Evolutionary conservation across 495 filamentous ascomycete species (phyloP), one percentile per base, ranked within the genome.

Genomic region (Podospora pseudoanserina): DNA sequence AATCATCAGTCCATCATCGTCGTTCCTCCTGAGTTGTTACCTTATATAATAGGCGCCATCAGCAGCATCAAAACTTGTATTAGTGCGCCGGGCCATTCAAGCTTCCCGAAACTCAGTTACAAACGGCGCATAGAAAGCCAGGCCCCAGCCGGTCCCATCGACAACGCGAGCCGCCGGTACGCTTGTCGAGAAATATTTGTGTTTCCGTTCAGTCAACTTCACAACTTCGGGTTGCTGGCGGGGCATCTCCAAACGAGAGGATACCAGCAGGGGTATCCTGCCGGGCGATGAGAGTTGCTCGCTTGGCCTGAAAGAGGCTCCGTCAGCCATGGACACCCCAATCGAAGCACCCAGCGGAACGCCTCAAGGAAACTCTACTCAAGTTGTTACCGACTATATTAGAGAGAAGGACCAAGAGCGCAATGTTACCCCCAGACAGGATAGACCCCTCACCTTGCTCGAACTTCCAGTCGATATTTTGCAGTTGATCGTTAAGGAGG

Each of bases 401-500:
- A 80, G 80, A 66, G 79, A 73, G 26, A 84, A 79, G 65, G 78
- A 79, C 64, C 76, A 73, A 54, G 75, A 83, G 77, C 76, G 77
- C 79, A 71, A 77, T 9, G 39, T 49, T 63, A 73, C 78, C 63
- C 60, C 27, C n/a, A 72, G 74, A 13, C 73, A 75, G 32, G 82
- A 79, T 55, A 76, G 71, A 6, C 69, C 72, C 11, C 68, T 77
- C 34, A 81, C 82, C 19, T 82, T 98, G 32, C 82, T 97, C 7
- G 91, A 97, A 70, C 84, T 98, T 13, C 94, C 94, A 0, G 80
- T 96, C 67, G 94, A 98, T 77, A 86, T 97, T 20, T 77, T 98
- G 64, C 91, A 91, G 70, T 85, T 93, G 69, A 94, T 98, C 66
- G 87, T 96, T 64, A 94, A 93, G 79, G 91, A 97, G 87, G 94